Percentiles rank a stretch among this genome's conserved stretches.
Conservation (phyloP, 2,329 filamentous ascomycete genomes). For the Stagonosporopsis tanaceti region DNA sequence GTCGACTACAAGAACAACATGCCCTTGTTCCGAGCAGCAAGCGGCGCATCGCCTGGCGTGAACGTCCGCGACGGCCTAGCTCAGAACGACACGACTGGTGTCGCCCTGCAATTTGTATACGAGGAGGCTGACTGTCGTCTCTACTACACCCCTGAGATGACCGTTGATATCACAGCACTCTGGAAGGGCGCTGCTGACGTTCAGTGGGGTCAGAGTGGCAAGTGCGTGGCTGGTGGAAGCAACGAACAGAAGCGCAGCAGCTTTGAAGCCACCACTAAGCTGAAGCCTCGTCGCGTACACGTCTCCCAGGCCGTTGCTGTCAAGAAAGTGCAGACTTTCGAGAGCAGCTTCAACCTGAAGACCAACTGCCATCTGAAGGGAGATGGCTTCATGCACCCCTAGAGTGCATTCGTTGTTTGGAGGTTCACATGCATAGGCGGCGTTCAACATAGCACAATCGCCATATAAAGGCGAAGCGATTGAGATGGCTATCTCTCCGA, state of each 20-base stretch:
- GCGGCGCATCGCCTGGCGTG: slow-evolving; percentile 28
- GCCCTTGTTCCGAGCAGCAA: slow-evolving; percentile 33
- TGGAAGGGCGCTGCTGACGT: slow-evolving; percentile 52
- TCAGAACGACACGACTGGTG: slow-evolving; percentile 40
- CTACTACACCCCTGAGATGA: slow-evolving; percentile 53
- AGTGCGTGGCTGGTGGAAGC: slow-evolving; percentile 39
- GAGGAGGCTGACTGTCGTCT: slow-evolving; percentile 52
- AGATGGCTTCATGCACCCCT: slow-evolving; percentile 49
- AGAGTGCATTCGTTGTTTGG: slow-evolving; percentile 14
- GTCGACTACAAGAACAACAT: slow-evolving; percentile 37
- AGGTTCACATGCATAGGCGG: slow-evolving; percentile 7
- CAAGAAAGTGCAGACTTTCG: slow-evolving; percentile 35
- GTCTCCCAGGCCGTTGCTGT: slow-evolving; percentile 27
- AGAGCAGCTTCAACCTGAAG: slow-evolving; percentile 38
- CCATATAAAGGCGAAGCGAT: slow-evolving; percentile 9
- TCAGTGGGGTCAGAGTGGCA: slow-evolving; percentile 42
- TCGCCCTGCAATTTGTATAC: slow-evolving; percentile 51
- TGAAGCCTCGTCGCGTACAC: slow-evolving; percentile 30
- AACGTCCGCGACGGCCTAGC: slow-evolving; percentile 49
- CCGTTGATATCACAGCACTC: slow-evolving; percentile 46
- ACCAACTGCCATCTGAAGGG: slow-evolving; percentile 38
- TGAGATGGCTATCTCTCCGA: slow-evolving; percentile 2
- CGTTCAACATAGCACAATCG: slow-evolving; percentile 13
- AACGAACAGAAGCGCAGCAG: slow-evolving; percentile 34
- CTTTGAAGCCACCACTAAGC: slow-evolving; percentile 33